Percentiles rank a stretch among this genome's conserved stretches.
Conservation (phyloP, 495 filamentous ascomycete genomes). For the Hypoxylon crocopeplum region DNA sequence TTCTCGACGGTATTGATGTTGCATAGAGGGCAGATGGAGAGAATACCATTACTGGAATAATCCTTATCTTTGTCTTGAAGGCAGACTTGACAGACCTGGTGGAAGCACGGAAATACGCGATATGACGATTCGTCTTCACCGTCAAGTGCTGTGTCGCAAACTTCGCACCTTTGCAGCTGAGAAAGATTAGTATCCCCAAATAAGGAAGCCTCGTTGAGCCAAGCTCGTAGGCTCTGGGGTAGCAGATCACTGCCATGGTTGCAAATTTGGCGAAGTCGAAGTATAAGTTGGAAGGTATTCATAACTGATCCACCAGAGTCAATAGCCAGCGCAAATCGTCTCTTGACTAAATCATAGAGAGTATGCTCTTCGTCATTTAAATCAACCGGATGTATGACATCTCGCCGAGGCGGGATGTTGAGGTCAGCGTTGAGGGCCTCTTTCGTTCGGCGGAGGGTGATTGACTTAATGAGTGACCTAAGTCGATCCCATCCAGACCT, state of each 20-base stretch:
- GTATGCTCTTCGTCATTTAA: constrained; percentile 4
- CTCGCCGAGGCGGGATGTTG: constrained; percentile 38
- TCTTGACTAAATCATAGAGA: constrained; percentile 10
- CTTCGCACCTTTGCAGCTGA: background rate
- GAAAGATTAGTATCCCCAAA: background rate
- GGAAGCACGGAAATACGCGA: constrained; percentile 7
- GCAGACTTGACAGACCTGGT: constrained; percentile 14
- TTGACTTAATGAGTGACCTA: constrained; percentile 35
- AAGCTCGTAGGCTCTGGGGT: constrained; percentile 2
- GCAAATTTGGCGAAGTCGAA: constrained; percentile 27
- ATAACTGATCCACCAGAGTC: constrained; percentile 3
- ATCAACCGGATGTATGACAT: constrained; percentile 11
- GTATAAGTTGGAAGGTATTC: constrained; percentile 24
- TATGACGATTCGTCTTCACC: constrained; percentile 2
- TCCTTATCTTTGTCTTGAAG: background rate
- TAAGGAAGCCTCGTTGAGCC: background rate
- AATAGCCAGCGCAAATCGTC: constrained; percentile 3
- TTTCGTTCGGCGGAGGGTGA: constrained; percentile 43
- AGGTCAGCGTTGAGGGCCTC: constrained; percentile 36
- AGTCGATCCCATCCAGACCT: constrained; percentile 8
- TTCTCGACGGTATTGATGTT: background rate
- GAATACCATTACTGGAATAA: background rate
- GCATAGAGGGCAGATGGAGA: constrained; percentile 7
- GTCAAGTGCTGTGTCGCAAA: background rate
- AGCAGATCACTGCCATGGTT: constrained; percentile 22